These are phyloP conservation scores for Trypanosoma caninum DNA, from an alignment of 208 protist genomes.

Conservation along the genomic window DNA sequence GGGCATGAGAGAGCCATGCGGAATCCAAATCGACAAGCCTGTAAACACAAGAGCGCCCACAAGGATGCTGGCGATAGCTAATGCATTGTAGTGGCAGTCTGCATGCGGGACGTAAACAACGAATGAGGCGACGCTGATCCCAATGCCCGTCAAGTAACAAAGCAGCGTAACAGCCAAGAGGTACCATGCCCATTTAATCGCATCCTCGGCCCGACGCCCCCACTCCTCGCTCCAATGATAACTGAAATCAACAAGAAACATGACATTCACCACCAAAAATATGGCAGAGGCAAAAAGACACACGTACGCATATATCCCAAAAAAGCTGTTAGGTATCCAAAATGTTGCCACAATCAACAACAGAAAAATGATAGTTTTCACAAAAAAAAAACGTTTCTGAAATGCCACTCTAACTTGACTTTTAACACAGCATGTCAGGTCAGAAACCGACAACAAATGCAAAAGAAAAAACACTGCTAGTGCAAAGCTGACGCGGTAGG, in stretches of 20 bases:
- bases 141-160: slow-evolving; percentile 46
- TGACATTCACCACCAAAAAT: slow-evolving; percentile 88
- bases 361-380: slow-evolving; percentile 71
- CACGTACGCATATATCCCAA: slow-evolving; percentile 73
- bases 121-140: slow-evolving; percentile 50
- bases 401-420: slow-evolving; percentile 68
- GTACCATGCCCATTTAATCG: slow-evolving; percentile 88
- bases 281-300: slow-evolving; percentile 78
- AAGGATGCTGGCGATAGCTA: slow-evolving; percentile 77
- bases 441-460: slow-evolving; percentile 80
- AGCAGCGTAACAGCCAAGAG: slow-evolving; percentile 53
- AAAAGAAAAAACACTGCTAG: slow-evolving; percentile 78
- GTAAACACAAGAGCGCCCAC: slow-evolving; percentile 76
- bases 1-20: slow-evolving; percentile 89
- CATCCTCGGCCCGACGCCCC: slow-evolving; percentile 75
- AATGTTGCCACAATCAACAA: slow-evolving; percentile 57
- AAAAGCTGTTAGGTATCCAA: slow-evolving; percentile 87
- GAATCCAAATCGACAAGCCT: slow-evolving; percentile 77
- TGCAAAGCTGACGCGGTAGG: slow-evolving; percentile 84
- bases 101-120: slow-evolving; percentile 70
- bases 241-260: slow-evolving; percentile 93
- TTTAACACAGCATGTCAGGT: slow-evolving; percentile 83
- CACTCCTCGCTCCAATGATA: slow-evolving; percentile 93
- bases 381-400: slow-evolving; percentile 75
- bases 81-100: slow-evolving; percentile 85